Evolutionary conservation across 108 stramenopile genomes (phyloP), one percentile per base, ranked within the genome.

Genomic region (Pseudonitzschia delicatissima): DNA sequence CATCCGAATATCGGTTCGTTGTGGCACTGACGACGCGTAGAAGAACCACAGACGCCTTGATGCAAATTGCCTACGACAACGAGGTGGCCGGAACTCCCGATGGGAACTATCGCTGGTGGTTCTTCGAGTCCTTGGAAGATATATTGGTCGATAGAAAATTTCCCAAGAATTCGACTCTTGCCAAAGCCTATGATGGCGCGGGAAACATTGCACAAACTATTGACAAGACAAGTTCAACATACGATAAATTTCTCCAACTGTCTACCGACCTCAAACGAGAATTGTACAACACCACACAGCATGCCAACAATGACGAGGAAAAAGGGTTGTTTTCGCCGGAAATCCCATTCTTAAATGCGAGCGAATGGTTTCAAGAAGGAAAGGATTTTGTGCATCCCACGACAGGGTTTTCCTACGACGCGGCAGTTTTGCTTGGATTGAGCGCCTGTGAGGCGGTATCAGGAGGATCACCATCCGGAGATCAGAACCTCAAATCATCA

Each of bases 361-460:
- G 11, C 32, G 34, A 48, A 6, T 27, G 42, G 33, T 57, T 58
- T 39, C 17, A 3, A 23, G 17, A 33, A 26, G 35, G 18, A n/a
- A 29, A 11, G 53, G 18, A 1, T 55, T 55, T 55, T 6, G 0
- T 15, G 40, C 13, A 37, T 33, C 13, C 7, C 27, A 21, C 47
- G 7, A 9, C 72, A 31, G 34, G 64, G 0, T 77, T 79, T 33
- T 5, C 68, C 0, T 88, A 83, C 61, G 87, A 88, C 62, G 77
- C 87, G 27, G 64, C 78, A n/a, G 72, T 87, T 58, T 71, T 68
- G 21, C 45, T 85, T 15, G 87, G 87, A 27, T 45, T 88, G 15
- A 62, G 82, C 9, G 84, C 80, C 7, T 79, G 78, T 39, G n/a
- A 12, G 31, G 53, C 9, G 31, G 31, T 33, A 7, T 13, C 23